Percentiles rank a stretch among this genome's conserved stretches.
phyloP scores from a whole-genome alignment of 1,284 basidiomycete species.

The Moesziomyces sp. region DNA sequence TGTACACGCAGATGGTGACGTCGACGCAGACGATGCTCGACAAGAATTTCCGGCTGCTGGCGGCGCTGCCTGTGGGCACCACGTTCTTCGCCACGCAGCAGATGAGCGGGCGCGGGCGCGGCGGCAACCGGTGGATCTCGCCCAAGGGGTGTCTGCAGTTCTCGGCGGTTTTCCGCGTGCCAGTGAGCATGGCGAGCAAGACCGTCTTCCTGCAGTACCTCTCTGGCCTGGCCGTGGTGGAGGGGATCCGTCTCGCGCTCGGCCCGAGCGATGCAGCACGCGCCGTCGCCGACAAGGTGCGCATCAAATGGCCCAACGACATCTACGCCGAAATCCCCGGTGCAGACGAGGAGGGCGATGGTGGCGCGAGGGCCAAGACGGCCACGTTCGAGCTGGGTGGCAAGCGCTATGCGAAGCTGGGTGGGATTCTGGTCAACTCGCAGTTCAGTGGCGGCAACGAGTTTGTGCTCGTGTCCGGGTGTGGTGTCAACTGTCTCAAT shows the following conservation, averaged over 20 bases:
- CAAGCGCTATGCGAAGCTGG: constrained; percentile 61
- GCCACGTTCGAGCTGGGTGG: constrained; percentile 68
- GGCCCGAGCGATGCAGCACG: constrained; percentile 71
- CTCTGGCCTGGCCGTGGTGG: constrained; percentile 86
- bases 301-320: constrained; percentile 97
- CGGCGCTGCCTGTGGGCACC: constrained; percentile 78
- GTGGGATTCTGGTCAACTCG: constrained; percentile 88
- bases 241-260: constrained; percentile 74
- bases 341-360: constrained; percentile 68
- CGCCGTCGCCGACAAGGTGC: constrained; percentile 72
- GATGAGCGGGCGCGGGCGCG: constrained; percentile 86
- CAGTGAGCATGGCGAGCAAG: constrained; percentile 74
- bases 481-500: constrained; percentile 89
- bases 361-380: constrained; percentile 67
- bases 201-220: constrained; percentile 97
- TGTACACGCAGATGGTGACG: constrained; percentile 90
- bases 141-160: constrained; percentile 89
- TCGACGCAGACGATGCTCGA: constrained; percentile 96
- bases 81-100: constrained; percentile 88
- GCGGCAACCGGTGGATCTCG: constrained; percentile 91
- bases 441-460: constrained; percentile 77
- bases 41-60: constrained; percentile 81
- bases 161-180: constrained; percentile 79
- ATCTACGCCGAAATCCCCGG: constrained; percentile 78
- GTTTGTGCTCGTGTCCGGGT: constrained; percentile 82